Evolutionary conservation across 2,329 filamentous ascomycete species (phyloP).

Genomic region (Hyphodiscus sp.): DNA sequence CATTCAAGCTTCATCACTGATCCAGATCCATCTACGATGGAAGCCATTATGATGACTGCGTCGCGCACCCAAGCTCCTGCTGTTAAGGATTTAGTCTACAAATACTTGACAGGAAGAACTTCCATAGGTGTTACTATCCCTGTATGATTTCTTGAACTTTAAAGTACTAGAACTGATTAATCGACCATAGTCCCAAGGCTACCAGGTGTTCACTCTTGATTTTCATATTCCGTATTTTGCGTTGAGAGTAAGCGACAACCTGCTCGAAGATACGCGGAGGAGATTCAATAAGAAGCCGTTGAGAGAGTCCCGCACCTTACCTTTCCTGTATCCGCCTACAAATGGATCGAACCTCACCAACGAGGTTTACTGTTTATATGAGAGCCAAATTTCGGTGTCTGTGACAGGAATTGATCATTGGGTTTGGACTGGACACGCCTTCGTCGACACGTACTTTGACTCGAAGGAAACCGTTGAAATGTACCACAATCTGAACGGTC

Average conservation of each 20-base stretch:
- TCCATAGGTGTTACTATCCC: slow-evolving; percentile 9
- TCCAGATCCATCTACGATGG: slow-evolving; percentile 6
- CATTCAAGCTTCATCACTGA: slow-evolving; percentile 1
- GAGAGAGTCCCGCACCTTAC: slow-evolving; percentile 4
- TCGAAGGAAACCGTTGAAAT: slow-evolving; percentile 4
- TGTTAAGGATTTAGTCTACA: slow-evolving; percentile 10
- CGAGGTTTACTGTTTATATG: slow-evolving; percentile 2
- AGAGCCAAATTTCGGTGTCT: slow-evolving; percentile 7
- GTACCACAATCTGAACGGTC: slow-evolving; percentile 3
- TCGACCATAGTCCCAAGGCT: slow-evolving; percentile 5
- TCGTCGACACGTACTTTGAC: slow-evolving; percentile 9
- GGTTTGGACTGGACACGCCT: slow-evolving; percentile 5
- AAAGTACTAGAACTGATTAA: neutral
- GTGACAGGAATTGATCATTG: slow-evolving; percentile 8
- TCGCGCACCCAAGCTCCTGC: slow-evolving; percentile 3
- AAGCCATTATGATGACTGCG: slow-evolving; percentile 6
- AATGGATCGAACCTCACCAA: neutral
- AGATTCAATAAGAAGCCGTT: slow-evolving; percentile 2
- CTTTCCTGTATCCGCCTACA: slow-evolving; percentile 16
- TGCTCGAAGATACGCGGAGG: neutral
- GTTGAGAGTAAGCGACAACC: slow-evolving; percentile 1
- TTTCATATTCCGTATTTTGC: slow-evolving; percentile 11
- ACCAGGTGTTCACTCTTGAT: slow-evolving; percentile 5
- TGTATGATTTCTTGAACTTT: neutral
- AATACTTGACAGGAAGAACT: slow-evolving; percentile 3